Base-by-base conservation (phyloP, 2,329 filamentous ascomycete species). In the Fusarium concolor region DNA sequence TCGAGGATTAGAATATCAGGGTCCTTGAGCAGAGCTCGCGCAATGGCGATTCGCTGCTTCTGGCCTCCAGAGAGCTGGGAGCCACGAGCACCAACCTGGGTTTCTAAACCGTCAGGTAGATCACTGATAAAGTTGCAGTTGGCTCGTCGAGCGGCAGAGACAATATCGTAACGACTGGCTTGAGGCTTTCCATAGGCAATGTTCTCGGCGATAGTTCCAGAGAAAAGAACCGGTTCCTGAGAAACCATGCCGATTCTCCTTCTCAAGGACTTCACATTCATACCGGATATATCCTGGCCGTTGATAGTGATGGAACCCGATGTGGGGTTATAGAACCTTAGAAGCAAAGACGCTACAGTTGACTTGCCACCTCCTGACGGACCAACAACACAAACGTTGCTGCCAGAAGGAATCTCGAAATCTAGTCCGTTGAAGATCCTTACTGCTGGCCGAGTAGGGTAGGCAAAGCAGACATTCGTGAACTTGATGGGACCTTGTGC, bases 51-150 rank as follows among this genome's bases (percentile, higher is more conserved):
- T 67, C 96, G 91, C 79, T 99, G 96, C 81, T 98, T 98, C 80
- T 99, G 96, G 0, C 96, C 96, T 51, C 96, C 96, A 10, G 94
- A 97, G 1, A 99, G 86, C 79, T 98, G 95, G 3, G 95, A 94
- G 33, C 96, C 96, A 68, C 96, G 88, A 17, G 95, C 92, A 54
- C 96, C 96, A 29, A 97, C 96, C 68, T 92, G 92, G 0, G 96
- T 99, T 76, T 99, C 95, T 9, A 99, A 86, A 6, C 96, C 96
- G 59, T 98, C 94, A 28, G 96, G 96, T 72, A 99, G 96, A 78
- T 99, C 96, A 76, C 92, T 91, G 78, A 99, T 97, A 76, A 99
- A 99, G 72, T 92, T 91, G 78, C 96, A 99, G 79, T 99, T 99
- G 54, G 96, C 96, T 77, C 95, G 92, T 65, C 92, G 87, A 6